Percentiles rank a stretch among this genome's conserved stretches.
Conservation (phyloP, 805 yeast genomes). For the Yamadazyma phyllophila region DNA sequence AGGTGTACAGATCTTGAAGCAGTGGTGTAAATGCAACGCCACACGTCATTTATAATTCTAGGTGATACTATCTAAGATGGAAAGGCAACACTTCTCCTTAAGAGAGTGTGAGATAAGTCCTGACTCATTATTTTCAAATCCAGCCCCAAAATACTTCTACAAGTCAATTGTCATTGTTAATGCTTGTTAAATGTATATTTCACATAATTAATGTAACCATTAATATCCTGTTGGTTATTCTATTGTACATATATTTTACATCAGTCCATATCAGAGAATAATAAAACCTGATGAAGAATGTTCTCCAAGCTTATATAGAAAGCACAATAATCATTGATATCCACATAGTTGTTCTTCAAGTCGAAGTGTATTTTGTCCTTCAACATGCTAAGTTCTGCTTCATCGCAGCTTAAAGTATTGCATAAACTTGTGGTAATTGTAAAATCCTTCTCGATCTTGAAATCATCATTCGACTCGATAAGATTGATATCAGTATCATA, state of each 20-base stretch:
- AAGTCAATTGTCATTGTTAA: neutral
- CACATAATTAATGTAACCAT: too few relatives aligned
- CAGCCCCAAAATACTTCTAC: too few relatives aligned
- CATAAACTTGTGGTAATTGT: constrained; percentile 8
- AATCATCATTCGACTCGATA: constrained; percentile 10
- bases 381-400: constrained; percentile 30
- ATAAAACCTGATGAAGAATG: constrained; percentile 36
- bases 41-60: too few relatives aligned
- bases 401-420: constrained; percentile 8
- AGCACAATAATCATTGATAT: constrained; percentile 44
- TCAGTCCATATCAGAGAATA: constrained; percentile 1
- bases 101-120: neutral
- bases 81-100: neutral
- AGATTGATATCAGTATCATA: constrained; percentile 8
- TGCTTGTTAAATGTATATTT: neutral
- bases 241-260: neutral
- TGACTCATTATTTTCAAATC: too few relatives aligned
- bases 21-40: too few relatives aligned
- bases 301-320: constrained; percentile 42
- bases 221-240: too few relatives aligned
- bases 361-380: constrained; percentile 40
- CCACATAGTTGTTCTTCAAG: constrained; percentile 42
- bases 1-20: too few relatives aligned
- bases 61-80: too few relatives aligned
- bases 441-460: constrained; percentile 13